Evolutionary conservation across 2,329 filamentous ascomycete species (phyloP), one percentile per base, ranked within the genome.

Genomic region (Aspergillus fumigatiaffinis): DNA sequence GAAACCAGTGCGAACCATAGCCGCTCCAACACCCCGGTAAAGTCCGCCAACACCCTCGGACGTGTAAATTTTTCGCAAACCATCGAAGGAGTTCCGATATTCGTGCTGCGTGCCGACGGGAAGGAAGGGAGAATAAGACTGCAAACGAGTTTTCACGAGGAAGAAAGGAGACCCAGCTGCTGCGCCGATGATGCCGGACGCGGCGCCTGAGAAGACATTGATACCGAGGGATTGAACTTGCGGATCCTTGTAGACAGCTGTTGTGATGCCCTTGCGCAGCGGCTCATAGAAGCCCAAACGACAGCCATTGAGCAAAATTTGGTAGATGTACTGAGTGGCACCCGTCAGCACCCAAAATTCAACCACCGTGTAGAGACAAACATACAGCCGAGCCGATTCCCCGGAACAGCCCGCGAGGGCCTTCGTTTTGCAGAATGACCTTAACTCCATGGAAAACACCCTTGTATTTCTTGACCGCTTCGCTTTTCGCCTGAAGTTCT

Each of bases 251-350:
- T 91, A 89, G 56, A 96, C 74, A 51, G 90, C 77, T 5, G 79
- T 81, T 0, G 91, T 87, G 48, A 96, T 72, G 23, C 80, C 82
- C 51, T 85, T 82, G 71, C 94, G 91, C 77, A 97, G 85, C 4
- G 94, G 94, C 73, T 99, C 94, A 81, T 99, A 99, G 82, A 99
- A 97, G 60, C 94, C 92, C 55, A 99, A 81, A 55, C 94, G 91
- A 77, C 92, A 99, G 69, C 94, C 94, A 75, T 99, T 99, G 68
- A 99, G 87, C 52, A 96, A 85, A 69, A 97, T 86, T 79, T 99
- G 94, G 79, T 99, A 99, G 71, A 96, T 82, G 76, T 97, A 99
- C 83, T 86, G 68, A 54, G 57, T 48, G 51, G n/a, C 7, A 23
- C 51, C 42, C 44, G 46, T 60, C 44, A 65, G 60, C 46, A 23